Evolutionary conservation across 2,329 filamentous ascomycete species (phyloP), one percentile per base, ranked within the genome.

Genomic region (Pseudocercospora vitis): DNA sequence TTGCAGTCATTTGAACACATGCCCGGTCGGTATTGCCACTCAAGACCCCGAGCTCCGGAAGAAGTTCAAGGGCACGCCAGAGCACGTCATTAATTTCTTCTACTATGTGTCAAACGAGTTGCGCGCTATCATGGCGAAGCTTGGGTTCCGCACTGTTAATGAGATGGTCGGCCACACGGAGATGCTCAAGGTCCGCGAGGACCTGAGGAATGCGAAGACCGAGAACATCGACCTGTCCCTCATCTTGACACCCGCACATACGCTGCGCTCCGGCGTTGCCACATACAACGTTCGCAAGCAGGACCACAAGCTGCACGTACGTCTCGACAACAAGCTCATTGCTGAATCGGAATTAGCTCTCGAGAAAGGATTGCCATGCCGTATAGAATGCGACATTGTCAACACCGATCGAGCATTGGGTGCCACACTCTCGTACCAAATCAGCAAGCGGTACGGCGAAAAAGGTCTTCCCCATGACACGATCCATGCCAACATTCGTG

Each of bases 81-180:
- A 97, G 76, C 90, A 96, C 65, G 91, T 96, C 53, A 96, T 97
- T 74, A 97, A 96, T 81, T 96, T 96, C 80, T 96, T 96, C 77
- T 97, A 96, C 78, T 97, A 96, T 68, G 81, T 97, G 48, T 88
- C 92, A 63, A 97, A 97, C 69, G 92, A 97, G 77, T 83, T 97
- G 54, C 87, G 92, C 69, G 90, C 91, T 29, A 95, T 97, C 74
- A 96, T 97, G 92, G 91, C 92, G 47, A 90, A 88, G 75, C 84
- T 96, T 65, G 92, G 92, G 63, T 90, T 95, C 83, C 86, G 92
- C 61, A 95, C 89, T 56, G 87, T 97, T 71, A 97, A 96, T 70
- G 92, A 97, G 73, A 96, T 96, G 92, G 89, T 97, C 66, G 92
- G 92, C 16, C 90, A 87, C 62, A 92, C 89, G 19, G 92, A 97